Evolutionary conservation across 345 rosid species (phyloP).

Genomic region (Excoecaria cochinchinensis): DNA sequence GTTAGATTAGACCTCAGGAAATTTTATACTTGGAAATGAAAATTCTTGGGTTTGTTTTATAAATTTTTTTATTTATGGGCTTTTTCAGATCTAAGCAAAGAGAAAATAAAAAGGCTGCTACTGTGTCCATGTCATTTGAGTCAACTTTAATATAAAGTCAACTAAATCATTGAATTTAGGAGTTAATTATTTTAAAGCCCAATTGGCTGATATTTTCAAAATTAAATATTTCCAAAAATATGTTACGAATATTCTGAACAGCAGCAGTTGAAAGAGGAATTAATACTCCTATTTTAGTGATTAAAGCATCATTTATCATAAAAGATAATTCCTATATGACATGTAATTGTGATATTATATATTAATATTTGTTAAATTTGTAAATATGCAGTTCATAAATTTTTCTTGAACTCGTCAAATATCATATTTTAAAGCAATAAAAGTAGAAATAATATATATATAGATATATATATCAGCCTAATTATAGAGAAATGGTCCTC

Average conservation of each 20-base stretch:
- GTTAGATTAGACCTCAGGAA: neutral
- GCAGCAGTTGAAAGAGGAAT: neutral
- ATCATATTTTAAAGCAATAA: no score
- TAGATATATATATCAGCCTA: no score
- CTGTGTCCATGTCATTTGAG: constrained; percentile 6
- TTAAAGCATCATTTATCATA: no score
- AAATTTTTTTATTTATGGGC: neutral
- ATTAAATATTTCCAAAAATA: neutral
- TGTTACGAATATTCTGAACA: neutral
- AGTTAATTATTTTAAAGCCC: neutral
- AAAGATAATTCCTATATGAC: no score
- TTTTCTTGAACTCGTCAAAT: no score
- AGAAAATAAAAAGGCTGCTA: neutral
- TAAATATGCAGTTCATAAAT: no score
- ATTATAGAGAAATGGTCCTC: no score
- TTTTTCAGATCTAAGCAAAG: constrained; percentile 11
- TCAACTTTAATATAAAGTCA: constrained; percentile 21
- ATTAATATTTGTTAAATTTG: no score
- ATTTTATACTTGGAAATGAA: neutral
- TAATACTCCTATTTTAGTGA: no score
- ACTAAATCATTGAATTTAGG: neutral
- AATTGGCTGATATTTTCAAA: neutral
- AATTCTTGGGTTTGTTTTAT: neutral
- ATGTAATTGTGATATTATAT: no score
- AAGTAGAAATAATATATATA: no score